Evolutionary conservation across 352 stramenopile species (phyloP), one percentile per base, ranked within the genome.

Genomic region (Globisporangium heterothallicum): DNA sequence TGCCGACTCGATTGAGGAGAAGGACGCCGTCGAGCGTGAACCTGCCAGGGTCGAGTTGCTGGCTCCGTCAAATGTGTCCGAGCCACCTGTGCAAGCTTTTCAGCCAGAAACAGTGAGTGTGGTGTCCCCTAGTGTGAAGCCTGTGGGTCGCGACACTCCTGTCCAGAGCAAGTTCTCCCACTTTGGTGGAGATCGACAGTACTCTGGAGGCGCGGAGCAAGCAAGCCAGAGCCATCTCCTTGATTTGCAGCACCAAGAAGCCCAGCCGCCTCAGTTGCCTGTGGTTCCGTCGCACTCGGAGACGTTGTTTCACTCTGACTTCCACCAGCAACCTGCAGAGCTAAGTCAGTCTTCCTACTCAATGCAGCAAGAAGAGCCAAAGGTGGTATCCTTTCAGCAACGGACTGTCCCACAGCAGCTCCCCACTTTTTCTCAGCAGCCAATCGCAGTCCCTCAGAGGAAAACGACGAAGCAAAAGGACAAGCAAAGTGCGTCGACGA

Each of bases 391-490:
- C 13, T 48, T 58, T 32, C 51, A 46, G 24, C 51, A 52, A 34
- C 51, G 36, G 24, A 27, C 30, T 6, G 21, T 50, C 27, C 50
- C 47, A 25, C 41, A 58, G 32, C 51, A 58, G 41, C 50, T 50
- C 14, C 50, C 38, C 8, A n/a, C 49, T 10, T 47, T 53, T 34
- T 29, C 14, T 14, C 46, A 53, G 21, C 46, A 42, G 24, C 46
- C 19, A 40, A 32, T 43, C 21, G 32, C 21, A 14, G 5, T 21
- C 8, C 9, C 46, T 2, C 46, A 53, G 32, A 43, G 46, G 19
- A 53, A 53, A 22, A 29, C 30, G 9, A 12, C 32, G 21, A 53
- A 53, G 30, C 46, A 53, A 34, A 53, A 58, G 51, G 42, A 51
- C 22, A 32, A 35, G 4, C 30, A 46, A 27, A 5, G 19, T 5